Percentiles rank a stretch among this genome's conserved stretches.
Conservation (phyloP, 768 basidiomycete species). For the Termitomyces sp. region DNA sequence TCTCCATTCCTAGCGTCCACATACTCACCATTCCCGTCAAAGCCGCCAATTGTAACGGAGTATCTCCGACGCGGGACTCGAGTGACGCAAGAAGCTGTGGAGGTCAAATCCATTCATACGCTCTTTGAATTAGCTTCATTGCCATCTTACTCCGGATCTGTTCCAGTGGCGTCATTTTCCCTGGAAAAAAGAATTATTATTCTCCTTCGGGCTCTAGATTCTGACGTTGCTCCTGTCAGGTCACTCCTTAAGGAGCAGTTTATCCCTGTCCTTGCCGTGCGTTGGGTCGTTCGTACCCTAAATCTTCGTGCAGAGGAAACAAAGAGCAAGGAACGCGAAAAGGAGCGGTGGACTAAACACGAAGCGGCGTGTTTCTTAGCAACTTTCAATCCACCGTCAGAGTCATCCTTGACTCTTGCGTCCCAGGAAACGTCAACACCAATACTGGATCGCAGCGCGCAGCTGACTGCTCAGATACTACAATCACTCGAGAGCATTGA, state of each 20-base stretch:
- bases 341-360: conserved; percentile 63
- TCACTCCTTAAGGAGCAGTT: conserved; percentile 43
- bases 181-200: conserved; percentile 49
- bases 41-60: conserved; percentile 38
- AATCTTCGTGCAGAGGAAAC: conserved; percentile 49
- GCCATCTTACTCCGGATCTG: conserved; percentile 24
- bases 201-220: conserved; percentile 52
- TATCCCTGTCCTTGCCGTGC: conserved; percentile 49
- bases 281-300: conserved; percentile 57
- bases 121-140: conserved; percentile 41
- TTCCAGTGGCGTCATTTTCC: conserved; percentile 46
- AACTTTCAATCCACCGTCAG: conserved; percentile 33
- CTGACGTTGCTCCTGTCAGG: conserved; percentile 46
- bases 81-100: conserved; percentile 55
- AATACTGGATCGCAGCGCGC: conserved; percentile 57
- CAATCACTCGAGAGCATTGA: conserved; percentile 58
- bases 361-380: conserved; percentile 62
- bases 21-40: conserved; percentile 24
- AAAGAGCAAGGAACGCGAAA: conserved; percentile 52
- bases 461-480: conserved; percentile 62
- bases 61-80: conserved; percentile 70
- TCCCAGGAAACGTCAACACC: conserved; percentile 24
- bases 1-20: conserved; percentile 31
- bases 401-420: background rate
- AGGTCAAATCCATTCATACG: conserved; percentile 43